Evolutionary conservation across 179 eudicot species (phyloP).

Genomic region (Nepenthes alata): DNA sequence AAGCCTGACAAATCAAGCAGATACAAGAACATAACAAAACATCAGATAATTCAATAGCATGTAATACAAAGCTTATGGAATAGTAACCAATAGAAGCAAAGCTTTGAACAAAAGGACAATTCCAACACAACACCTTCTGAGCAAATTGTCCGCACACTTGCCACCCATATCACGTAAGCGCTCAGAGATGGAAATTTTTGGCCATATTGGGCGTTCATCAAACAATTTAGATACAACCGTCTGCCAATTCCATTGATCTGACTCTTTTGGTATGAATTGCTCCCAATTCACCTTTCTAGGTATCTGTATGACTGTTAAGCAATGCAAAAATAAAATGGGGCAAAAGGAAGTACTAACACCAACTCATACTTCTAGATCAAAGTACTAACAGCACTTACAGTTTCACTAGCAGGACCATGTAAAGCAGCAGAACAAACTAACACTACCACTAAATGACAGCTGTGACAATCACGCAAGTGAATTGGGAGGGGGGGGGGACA

Average conservation of each 20-base stretch:
- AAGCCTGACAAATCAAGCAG: slow-evolving; percentile 38
- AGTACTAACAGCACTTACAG: too few species aligned
- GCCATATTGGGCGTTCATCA: slow-evolving; percentile 91
- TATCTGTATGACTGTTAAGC: slow-evolving; percentile 61
- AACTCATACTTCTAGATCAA: too few species aligned
- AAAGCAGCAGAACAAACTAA: too few species aligned
- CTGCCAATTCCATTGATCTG: slow-evolving; percentile 72
- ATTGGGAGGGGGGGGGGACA: too few species aligned
- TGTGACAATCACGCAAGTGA: too few species aligned
- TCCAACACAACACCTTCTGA: slow-evolving; percentile 43
- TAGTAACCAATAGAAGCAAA: neutral
- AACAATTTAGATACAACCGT: slow-evolving; percentile 61
- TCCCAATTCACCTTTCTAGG: slow-evolving; percentile 80
- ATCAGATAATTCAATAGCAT: neutral
- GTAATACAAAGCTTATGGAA: neutral
- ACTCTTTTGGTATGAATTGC: slow-evolving; percentile 33
- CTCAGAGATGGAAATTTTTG: slow-evolving; percentile 51
- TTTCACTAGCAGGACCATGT: too few species aligned
- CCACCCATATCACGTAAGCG: slow-evolving; percentile 56
- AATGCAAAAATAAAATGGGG: slow-evolving; percentile 7
- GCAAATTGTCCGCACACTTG: slow-evolving; percentile 36
- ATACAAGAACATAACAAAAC: neutral
- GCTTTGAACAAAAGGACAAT: neutral
- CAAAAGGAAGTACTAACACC: too few species aligned
- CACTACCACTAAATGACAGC: too few species aligned